Conservation (phyloP, 2,329 filamentous ascomycete species). For the Pseudophaeomoniella oleicola region DNA sequence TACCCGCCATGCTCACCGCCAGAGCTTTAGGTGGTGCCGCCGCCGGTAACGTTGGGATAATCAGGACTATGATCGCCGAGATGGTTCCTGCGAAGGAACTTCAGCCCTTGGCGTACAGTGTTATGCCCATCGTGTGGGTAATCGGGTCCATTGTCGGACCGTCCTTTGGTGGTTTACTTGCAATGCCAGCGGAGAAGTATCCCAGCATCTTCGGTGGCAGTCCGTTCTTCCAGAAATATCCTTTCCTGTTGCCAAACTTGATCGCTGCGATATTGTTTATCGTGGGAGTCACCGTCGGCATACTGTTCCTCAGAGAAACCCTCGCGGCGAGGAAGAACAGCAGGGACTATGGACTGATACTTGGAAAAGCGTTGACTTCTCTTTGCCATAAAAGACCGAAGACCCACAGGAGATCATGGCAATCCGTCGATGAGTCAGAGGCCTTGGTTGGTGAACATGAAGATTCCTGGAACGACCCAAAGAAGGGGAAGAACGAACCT, state of each 20-base stretch:
- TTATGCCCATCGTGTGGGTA: slow-evolving; percentile 88
- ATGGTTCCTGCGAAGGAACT: slow-evolving; percentile 77
- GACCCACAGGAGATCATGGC: slow-evolving; percentile 4
- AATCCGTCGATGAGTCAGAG: slow-evolving; percentile 17
- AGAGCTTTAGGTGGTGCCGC: slow-evolving; percentile 67
- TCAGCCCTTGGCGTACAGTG: slow-evolving; percentile 75
- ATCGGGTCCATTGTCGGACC: slow-evolving; percentile 80
- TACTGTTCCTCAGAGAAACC: slow-evolving; percentile 77
- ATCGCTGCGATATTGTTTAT: slow-evolving; percentile 64
- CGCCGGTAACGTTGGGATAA: slow-evolving; percentile 90
- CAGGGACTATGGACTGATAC: slow-evolving; percentile 58
- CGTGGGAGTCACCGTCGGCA: slow-evolving; percentile 56
- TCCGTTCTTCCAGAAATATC: slow-evolving; percentile 58
- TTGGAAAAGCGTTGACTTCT: slow-evolving; percentile 52
- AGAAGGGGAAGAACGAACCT: slow-evolving; percentile 5
- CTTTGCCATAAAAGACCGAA: slow-evolving; percentile 7
- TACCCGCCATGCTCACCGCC: slow-evolving; percentile 66
- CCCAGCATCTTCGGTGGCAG: slow-evolving; percentile 54
- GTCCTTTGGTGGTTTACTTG: slow-evolving; percentile 72
- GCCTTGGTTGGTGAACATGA: slow-evolving; percentile 13
- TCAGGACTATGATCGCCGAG: slow-evolving; percentile 83
- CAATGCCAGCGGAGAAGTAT: slow-evolving; percentile 62
- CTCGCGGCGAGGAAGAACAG: slow-evolving; percentile 54
- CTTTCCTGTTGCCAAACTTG: slow-evolving; percentile 74
- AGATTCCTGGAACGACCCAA: slow-evolving; percentile 4